A percentile compares a stretch with the other conserved stretches of the same genome.
Evolutionary conservation across 768 basidiomycete species (phyloP).

Genomic region (Pleurotus eryngii): DNA sequence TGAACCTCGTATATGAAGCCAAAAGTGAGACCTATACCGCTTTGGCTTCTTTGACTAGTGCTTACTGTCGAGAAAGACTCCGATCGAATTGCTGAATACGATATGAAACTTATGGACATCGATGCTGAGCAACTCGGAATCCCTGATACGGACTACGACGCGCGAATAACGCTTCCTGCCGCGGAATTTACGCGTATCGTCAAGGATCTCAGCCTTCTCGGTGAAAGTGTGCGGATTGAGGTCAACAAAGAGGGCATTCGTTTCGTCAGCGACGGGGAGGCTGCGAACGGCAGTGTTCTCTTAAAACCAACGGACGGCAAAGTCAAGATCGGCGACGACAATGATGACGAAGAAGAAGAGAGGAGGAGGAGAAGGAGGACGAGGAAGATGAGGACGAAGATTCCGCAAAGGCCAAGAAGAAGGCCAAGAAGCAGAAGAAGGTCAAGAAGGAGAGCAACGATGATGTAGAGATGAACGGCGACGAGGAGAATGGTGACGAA

Average conservation of each 20-base stretch:
- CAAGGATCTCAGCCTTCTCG: slow-evolving; percentile 83
- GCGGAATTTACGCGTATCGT: slow-evolving; percentile 90
- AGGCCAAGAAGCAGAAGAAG: slow-evolving; percentile 44
- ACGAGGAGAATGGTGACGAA: slow-evolving; percentile 41
- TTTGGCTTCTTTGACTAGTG: slow-evolving; percentile 6
- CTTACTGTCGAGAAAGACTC: slow-evolving; percentile 48
- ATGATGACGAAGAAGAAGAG: slow-evolving; percentile 35
- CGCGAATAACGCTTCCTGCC: slow-evolving; percentile 83
- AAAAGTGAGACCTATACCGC: slow-evolving; percentile 51
- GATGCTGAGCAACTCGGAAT: slow-evolving; percentile 93
- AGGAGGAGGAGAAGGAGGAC: slow-evolving; percentile 31
- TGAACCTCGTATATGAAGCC: slow-evolving; percentile 88
- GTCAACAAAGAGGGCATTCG: slow-evolving; percentile 94
- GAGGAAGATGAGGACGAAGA: slow-evolving; percentile 32
- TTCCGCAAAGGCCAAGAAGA: slow-evolving; percentile 39
- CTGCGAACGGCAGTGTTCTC: slow-evolving; percentile 85
- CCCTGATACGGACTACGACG: slow-evolving; percentile 97
- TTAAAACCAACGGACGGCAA: slow-evolving; percentile 69
- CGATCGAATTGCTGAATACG: slow-evolving; percentile 95
- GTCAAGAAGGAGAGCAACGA: slow-evolving; percentile 41
- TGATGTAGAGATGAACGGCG: slow-evolving; percentile 40
- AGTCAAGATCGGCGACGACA: slow-evolving; percentile 33
- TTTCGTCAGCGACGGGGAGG: slow-evolving; percentile 91
- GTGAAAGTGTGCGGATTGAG: slow-evolving; percentile 94
- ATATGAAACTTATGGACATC: slow-evolving; percentile 99